A percentile compares a stretch with the other conserved stretches of the same genome.
Conservation (phyloP, 2,329 filamentous ascomycete species). For the Phyllosticta paracitricarpa region DNA sequence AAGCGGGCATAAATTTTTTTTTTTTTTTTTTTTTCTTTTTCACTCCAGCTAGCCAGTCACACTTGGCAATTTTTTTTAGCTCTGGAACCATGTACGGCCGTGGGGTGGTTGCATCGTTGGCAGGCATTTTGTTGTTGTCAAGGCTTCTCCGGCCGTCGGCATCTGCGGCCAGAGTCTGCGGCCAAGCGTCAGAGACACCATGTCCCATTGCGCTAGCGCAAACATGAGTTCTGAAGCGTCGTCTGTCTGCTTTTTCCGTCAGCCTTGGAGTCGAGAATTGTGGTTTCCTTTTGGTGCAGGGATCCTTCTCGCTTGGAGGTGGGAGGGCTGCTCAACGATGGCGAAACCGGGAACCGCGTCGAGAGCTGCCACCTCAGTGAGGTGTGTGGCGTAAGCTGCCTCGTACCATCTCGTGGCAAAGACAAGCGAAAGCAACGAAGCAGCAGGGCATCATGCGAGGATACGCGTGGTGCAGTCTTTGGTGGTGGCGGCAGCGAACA, state of each 20-base stretch:
- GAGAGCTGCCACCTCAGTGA: background rate
- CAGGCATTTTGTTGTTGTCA: background rate
- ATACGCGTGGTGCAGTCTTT: background rate
- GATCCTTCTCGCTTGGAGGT: background rate
- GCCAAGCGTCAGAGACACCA: background rate
- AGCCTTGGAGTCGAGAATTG: background rate
- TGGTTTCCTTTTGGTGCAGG: background rate
- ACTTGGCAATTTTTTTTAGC: background rate
- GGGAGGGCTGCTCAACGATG: background rate
- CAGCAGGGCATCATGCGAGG: background rate
- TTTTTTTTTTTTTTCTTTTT: background rate
- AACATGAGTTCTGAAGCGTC: background rate
- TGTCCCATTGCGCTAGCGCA: background rate
- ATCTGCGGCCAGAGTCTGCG: background rate
- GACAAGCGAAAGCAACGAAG: background rate
- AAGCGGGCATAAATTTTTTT: background rate
- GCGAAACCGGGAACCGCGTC: background rate
- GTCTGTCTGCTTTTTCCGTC: background rate
- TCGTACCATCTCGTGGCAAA: background rate
- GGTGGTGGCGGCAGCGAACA: background rate
- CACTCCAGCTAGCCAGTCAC: background rate
- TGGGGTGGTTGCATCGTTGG: background rate
- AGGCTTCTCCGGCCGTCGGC: background rate
- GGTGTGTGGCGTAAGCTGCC: background rate
- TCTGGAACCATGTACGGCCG: background rate